Evolutionary conservation across 2,329 filamentous ascomycete genomes (phyloP), one percentile per base, ranked within the genome.

Genomic region (Pseudogymnoascus sp.): DNA sequence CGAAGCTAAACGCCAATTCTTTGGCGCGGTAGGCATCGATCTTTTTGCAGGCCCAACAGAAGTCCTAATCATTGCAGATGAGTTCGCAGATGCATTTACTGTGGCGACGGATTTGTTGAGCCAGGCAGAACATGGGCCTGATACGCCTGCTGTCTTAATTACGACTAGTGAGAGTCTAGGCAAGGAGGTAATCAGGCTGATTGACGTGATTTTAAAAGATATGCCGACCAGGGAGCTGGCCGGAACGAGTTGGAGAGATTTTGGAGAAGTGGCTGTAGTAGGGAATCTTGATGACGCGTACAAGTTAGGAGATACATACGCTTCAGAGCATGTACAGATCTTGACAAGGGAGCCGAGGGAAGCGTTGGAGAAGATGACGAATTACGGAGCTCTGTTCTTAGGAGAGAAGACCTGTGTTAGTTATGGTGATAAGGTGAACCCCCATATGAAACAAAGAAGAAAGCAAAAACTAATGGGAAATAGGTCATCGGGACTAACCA

Each of bases 401-500:
- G 81, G 81, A 0, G 77, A 80, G 63, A 79, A 76, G 66, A 83
- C 81, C 0, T 83, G 80, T 66, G 81, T 83, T 1, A 79, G 77
- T 0, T 82, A 82, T 62, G 81, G 81, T 12, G 81, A 83, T 66
- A 83, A 83, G 76, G 78, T 77, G 66, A 59, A 69, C 50, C 21
- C 6, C 21, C 10, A 44, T 44, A 44, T 11, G 10, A 44, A 1
- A 60, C 23, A 21, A 36, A 18, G 21, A 5, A 44, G 10, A 44
- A 44, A 6, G 40, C 16, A 44, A 44, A 21, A 44, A 36, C 62
- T 65, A 10, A 64, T 23, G n/a, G 5, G 14, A 23, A 14, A 8
- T 53, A 81, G 78, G 79, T 78, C 37, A 83, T 83, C 64, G 81
- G 81, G 1, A 83, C 81, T 2, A 83, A 83, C 67, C 81, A 83